Evolutionary conservation across 1,139 yeast species (phyloP).

Genomic region (Debaryomyces subglobosus): DNA sequence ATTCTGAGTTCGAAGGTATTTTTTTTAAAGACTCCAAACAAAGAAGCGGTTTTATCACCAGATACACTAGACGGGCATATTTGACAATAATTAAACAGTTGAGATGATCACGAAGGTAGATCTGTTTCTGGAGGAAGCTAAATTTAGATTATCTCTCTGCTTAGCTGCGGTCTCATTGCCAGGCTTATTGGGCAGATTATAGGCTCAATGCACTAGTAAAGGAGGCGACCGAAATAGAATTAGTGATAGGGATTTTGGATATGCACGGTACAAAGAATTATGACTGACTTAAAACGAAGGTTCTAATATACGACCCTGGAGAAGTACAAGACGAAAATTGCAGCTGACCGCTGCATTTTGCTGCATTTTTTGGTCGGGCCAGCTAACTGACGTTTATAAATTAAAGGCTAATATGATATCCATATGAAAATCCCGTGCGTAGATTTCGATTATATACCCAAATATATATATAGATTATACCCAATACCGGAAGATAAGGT

Average conservation of each 20-base stretch:
- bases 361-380: background rate
- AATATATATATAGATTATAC: too few species aligned
- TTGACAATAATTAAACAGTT: too few species aligned
- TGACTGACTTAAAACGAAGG: too few species aligned
- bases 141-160: background rate
- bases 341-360: background rate
- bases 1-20: too few species aligned
- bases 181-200: background rate
- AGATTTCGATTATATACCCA: background rate
- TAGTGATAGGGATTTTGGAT: too few species aligned
- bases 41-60: too few species aligned
- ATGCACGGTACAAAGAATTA: too few species aligned
- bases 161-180: background rate
- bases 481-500: too few species aligned
- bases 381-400: background rate
- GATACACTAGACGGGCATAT: too few species aligned
- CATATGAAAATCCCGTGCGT: background rate
- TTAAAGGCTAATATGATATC: background rate
- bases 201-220: background rate
- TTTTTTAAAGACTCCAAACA: too few species aligned
- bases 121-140: background rate
- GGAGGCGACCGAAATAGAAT: too few species aligned
- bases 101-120: background rate
- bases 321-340: background rate
- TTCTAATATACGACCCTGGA: background rate